phyloP scores from a whole-genome alignment of 305 asterid genomes.

The Solanum chacoense region DNA sequence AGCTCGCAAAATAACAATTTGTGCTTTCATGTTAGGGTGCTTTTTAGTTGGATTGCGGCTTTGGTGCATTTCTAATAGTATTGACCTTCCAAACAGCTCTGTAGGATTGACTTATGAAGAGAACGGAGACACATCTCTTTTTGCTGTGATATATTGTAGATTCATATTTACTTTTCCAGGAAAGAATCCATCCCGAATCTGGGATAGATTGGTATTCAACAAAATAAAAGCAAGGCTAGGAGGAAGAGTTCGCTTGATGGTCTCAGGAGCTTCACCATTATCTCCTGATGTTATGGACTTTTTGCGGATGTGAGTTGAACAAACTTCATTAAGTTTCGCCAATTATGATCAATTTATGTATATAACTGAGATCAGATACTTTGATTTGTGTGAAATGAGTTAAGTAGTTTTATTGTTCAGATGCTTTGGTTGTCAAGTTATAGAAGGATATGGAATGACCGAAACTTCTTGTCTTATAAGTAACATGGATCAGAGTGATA shows the following conservation, averaged over 20 bases:
- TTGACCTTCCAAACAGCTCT: neutral
- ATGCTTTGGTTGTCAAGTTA: conserved; percentile 54
- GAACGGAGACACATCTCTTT: neutral
- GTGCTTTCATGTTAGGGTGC: neutral
- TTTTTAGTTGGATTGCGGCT: neutral
- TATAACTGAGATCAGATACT: neutral
- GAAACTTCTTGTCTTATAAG: conserved; percentile 52
- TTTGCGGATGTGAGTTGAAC: conserved; percentile 46
- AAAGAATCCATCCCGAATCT: conserved; percentile 37
- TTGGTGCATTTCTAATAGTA: neutral
- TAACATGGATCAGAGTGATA: conserved; percentile 45
- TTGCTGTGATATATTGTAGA: neutral
- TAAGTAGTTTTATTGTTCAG: neutral
- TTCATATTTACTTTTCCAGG: conserved; percentile 21
- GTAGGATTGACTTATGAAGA: neutral
- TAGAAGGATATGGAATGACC: conserved; percentile 73
- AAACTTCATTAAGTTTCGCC: neutral
- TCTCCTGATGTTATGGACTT: conserved; percentile 66
- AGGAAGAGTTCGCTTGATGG: conserved; percentile 56
- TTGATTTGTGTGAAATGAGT: neutral
- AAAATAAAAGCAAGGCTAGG: conserved; percentile 55
- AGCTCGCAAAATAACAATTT: neutral
- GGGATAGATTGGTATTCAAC: conserved; percentile 58
- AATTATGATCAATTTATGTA: neutral
- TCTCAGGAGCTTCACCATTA: conserved; percentile 66